Evolutionary conservation across 257 asterid genomes (phyloP).

Genomic region (Salvia splendens): DNA sequence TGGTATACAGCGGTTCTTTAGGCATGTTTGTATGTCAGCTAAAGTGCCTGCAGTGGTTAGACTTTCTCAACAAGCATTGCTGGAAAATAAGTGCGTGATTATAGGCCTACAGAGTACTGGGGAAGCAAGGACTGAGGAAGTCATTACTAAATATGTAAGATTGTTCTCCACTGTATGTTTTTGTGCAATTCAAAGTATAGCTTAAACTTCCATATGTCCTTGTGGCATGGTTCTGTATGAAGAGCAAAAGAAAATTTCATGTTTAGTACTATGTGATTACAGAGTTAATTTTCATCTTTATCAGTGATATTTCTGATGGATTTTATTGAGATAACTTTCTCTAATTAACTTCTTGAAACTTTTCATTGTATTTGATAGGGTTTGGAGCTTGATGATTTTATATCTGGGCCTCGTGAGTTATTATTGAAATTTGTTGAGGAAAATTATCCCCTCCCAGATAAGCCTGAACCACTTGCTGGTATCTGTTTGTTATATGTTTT

Average conservation of each 20-base stretch:
- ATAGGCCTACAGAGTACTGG: conserved; percentile 98
- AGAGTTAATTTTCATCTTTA: conserved; percentile 13
- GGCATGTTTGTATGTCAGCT: conserved; percentile 96
- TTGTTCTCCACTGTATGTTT: conserved; percentile 26
- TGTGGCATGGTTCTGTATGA: conserved; percentile 19
- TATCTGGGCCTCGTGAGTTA: conserved; percentile 98
- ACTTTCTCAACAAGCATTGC: conserved; percentile 78
- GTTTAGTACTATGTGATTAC: conserved; percentile 2
- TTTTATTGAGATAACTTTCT: conserved; percentile 18
- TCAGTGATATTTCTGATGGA: conserved; percentile 15
- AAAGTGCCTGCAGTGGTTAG: conserved; percentile 93
- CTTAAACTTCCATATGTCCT: conserved; percentile 19
- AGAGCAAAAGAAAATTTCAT: not conserved
- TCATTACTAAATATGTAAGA: conserved; percentile 87
- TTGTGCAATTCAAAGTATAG: conserved; percentile 5
- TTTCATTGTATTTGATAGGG: conserved; percentile 56
- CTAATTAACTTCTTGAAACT: conserved; percentile 35
- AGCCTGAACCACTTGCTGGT: conserved; percentile 92
- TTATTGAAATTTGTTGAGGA: conserved; percentile 96
- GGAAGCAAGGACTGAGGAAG: conserved; percentile 98
- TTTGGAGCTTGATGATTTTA: conserved; percentile 91
- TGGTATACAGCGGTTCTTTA: conserved; percentile 83
- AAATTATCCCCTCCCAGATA: conserved; percentile 90
- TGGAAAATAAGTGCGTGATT: conserved; percentile 79
- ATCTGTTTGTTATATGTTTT: conserved; percentile 34